phyloP scores from a whole-genome alignment of 2,329 filamentous ascomycete species.

The Microdochium nivale region DNA sequence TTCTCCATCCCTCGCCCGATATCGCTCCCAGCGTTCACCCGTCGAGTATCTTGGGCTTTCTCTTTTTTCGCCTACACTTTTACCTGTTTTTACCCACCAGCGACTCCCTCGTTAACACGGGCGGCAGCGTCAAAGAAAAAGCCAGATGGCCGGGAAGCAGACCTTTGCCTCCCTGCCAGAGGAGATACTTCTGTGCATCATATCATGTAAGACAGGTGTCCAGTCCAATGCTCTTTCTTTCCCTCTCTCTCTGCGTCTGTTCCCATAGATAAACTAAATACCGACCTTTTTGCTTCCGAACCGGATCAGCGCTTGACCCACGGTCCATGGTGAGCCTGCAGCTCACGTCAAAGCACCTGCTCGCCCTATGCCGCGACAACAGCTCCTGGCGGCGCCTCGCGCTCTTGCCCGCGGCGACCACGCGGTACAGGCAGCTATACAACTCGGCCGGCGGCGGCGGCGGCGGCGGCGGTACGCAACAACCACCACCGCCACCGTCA shows the following conservation, averaged over 20 bases:
- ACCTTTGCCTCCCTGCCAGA: background rate
- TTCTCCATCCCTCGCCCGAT: no score
- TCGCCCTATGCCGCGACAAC: constrained; percentile 62
- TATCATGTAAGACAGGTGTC: background rate
- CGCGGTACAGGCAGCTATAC: constrained; percentile 39
- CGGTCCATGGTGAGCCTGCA: constrained; percentile 60
- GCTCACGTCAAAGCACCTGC: constrained; percentile 57
- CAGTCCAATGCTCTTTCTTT: background rate
- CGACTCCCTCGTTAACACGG: no score
- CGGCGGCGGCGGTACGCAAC: constrained; percentile 9
- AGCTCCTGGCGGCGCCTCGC: constrained; percentile 70
- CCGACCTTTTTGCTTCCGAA: no score
- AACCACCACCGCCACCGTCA: no score
- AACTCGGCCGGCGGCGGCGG: constrained; percentile 18
- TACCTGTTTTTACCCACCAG: no score
- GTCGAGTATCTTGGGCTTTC: no score
- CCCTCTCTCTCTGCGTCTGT: no score
- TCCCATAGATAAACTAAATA: no score
- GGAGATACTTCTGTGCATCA: background rate
- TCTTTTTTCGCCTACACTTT: no score
- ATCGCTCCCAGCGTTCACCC: no score
- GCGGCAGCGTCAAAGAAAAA: no score
- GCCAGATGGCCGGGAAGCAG: constrained; percentile 3
- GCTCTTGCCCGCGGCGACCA: constrained; percentile 49
- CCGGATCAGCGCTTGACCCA: constrained; percentile 44